Base-by-base conservation (phyloP, 1,284 basidiomycete species). In the Violaceomyces palustris region DNA sequence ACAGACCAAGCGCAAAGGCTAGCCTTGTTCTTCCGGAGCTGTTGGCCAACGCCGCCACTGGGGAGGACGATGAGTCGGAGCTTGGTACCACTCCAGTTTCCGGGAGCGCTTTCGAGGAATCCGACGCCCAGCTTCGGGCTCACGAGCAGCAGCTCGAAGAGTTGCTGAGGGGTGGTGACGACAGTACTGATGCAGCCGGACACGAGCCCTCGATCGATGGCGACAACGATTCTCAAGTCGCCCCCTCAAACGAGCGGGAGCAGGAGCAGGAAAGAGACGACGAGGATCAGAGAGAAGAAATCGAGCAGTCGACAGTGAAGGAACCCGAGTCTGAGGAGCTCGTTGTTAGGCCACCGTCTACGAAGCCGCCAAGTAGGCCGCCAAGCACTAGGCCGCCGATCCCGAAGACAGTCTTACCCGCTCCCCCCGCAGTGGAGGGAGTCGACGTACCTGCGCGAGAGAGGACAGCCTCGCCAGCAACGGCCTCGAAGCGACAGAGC, bases 381-480 rank as follows among this genome's bases (percentile, higher is more conserved):
- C 39, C 60, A 10, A 65, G 62, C 39, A 51, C 58, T 27, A 43
- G 63, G 23, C 63, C 63, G 12, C 63, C 63, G 12, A 23, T 65
- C 12, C 63, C 63, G 1, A 52, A 49, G 40, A 54, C 61, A 0
- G 39, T 19, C 10, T 34, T 61, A 11, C 55, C 63, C 17, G 39
- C 45, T 3, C 50, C 59, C 1, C 56, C 64, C 0, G 17, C 21
- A 0, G 26, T 19, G 15, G 39, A 41, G 34, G 27, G 22, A 32
- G 21, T 17, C 6, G 18, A 26, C n/a, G 30, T 32, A 8, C 23
- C 19, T 9, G 33, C 32, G 12, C 10, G 21, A 9, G 31, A 42
- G 17, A n/a, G n/a, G n/a, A n/a, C n/a, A n/a, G n/a, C n/a, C n/a
- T n/a, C n/a, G n/a, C 43, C 52, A 3, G 15, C 45, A 6, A 24